Conservation (phyloP, 208 protist genomes). For the Leishmania braziliensis region DNA sequence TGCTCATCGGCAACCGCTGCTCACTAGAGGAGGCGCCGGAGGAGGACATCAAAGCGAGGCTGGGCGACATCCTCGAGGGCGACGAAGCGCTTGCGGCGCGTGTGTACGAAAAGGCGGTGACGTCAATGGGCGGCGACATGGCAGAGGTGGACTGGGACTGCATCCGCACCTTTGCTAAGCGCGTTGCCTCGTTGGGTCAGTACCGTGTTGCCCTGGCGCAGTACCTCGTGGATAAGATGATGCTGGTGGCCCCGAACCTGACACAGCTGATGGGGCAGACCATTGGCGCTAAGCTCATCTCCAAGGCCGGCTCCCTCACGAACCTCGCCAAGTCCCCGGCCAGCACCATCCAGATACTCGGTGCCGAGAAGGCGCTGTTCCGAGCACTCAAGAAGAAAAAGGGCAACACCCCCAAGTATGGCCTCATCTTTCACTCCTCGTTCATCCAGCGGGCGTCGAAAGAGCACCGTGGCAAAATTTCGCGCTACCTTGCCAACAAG, state of each 20-base stretch:
- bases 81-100: slow-evolving; percentile 80
- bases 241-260: slow-evolving; percentile 97
- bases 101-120: slow-evolving; percentile 92
- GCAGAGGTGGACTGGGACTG: slow-evolving; percentile 97
- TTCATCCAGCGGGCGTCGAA: slow-evolving; percentile 97
- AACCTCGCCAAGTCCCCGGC: slow-evolving; percentile 99
- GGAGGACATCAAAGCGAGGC: slow-evolving; percentile 69
- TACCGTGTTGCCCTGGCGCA: slow-evolving; percentile 93
- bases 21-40: slow-evolving; percentile 74
- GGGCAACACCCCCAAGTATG: slow-evolving; percentile 99
- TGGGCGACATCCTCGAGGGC: slow-evolving; percentile 86
- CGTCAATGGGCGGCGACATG: slow-evolving; percentile 97
- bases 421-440: slow-evolving; percentile 98
- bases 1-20: slow-evolving; percentile 86
- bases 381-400: slow-evolving; percentile 97
- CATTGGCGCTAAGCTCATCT: slow-evolving; percentile 98
- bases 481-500: slow-evolving; percentile 99
- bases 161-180: slow-evolving; percentile 95
- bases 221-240: slow-evolving; percentile 98
- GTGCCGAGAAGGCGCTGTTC: slow-evolving; percentile 99
- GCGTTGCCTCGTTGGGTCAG: slow-evolving; percentile 92
- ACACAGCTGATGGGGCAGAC: slow-evolving; percentile 98
- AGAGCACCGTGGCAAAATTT: slow-evolving; percentile 99
- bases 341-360: slow-evolving; percentile 99
- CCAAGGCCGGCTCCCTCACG: slow-evolving; percentile 97